Evolutionary conservation across 345 rosid genomes (phyloP).

Genomic region (Capsella bursapastoris): DNA sequence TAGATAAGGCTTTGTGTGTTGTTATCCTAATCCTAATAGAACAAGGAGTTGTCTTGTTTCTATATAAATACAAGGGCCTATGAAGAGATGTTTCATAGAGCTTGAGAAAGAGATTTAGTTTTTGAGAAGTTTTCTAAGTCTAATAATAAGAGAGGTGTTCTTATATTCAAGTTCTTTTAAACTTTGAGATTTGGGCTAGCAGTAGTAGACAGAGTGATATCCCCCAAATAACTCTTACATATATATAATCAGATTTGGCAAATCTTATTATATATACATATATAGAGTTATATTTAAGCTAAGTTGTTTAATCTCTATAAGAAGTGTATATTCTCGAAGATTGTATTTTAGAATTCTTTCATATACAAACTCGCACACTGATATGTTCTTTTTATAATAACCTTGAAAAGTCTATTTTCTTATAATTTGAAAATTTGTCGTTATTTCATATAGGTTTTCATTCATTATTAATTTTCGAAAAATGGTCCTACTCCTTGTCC

Average conservation of each 20-base stretch:
- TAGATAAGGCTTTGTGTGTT: too few species aligned
- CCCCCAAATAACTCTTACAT: background rate
- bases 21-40: too few species aligned
- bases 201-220: constrained; percentile 5
- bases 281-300: constrained; percentile 21
- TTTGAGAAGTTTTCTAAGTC: too few species aligned
- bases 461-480: constrained; percentile 34
- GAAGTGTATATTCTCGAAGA: constrained; percentile 13
- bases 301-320: constrained; percentile 28
- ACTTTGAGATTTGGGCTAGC: background rate
- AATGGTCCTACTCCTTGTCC: constrained; percentile 26
- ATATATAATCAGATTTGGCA: constrained; percentile 22
- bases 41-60: too few species aligned
- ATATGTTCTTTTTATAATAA: constrained; percentile 6
- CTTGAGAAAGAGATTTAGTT: too few species aligned
- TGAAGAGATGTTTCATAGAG: too few species aligned
- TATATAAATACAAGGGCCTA: too few species aligned
- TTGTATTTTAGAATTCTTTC: constrained; percentile 11
- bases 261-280: background rate
- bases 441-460: constrained; percentile 11
- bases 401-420: background rate
- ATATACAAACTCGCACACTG: constrained; percentile 16
- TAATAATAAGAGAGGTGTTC: too few species aligned
- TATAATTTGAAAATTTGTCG: constrained; percentile 8
- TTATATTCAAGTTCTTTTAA: too few species aligned